Conservation (phyloP, 192 early-diverging fungal species). For the Backusella parvicylindrica region DNA sequence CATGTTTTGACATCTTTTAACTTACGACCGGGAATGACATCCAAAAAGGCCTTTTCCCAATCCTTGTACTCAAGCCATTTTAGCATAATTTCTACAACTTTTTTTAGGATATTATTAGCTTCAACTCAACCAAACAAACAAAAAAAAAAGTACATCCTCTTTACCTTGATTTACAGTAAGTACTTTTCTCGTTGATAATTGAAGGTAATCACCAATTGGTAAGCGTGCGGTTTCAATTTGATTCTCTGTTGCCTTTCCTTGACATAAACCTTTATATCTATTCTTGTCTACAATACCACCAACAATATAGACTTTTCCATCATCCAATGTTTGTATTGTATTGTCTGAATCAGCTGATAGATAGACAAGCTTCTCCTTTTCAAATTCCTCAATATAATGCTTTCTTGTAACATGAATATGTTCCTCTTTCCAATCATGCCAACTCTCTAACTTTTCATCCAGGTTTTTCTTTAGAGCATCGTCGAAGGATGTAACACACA, state of each 20-base stretch:
- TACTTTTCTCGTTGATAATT: slow-evolving; percentile 76
- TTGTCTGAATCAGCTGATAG: slow-evolving; percentile 87
- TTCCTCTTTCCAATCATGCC: slow-evolving; percentile 33
- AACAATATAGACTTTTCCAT: slow-evolving; percentile 81
- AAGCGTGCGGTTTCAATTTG: slow-evolving; percentile 74
- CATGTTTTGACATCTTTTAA: slow-evolving; percentile 40
- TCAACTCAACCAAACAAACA: neutral
- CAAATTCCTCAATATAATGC: slow-evolving; percentile 37
- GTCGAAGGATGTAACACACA: slow-evolving; percentile 59
- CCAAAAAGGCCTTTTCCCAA: slow-evolving; percentile 84
- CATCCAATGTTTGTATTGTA: slow-evolving; percentile 61
- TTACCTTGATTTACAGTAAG: slow-evolving; percentile 91
- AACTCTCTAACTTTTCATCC: slow-evolving; percentile 34
- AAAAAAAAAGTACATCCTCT: neutral
- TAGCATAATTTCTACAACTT: slow-evolving; percentile 88
- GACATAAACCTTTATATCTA: slow-evolving; percentile 75
- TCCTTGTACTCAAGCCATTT: slow-evolving; percentile 69
- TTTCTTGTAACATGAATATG: slow-evolving; percentile 14
- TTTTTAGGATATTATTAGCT: neutral
- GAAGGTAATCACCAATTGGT: slow-evolving; percentile 82
- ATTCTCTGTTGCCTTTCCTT: slow-evolving; percentile 68
- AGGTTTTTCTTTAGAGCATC: slow-evolving; percentile 25
- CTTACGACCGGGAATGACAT: slow-evolving; percentile 88
- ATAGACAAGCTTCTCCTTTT: slow-evolving; percentile 71
- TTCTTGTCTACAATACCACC: slow-evolving; percentile 97